Evolutionary conservation across 2,329 filamentous ascomycete genomes (phyloP).

Genomic region (Aspergillus sergii): DNA sequence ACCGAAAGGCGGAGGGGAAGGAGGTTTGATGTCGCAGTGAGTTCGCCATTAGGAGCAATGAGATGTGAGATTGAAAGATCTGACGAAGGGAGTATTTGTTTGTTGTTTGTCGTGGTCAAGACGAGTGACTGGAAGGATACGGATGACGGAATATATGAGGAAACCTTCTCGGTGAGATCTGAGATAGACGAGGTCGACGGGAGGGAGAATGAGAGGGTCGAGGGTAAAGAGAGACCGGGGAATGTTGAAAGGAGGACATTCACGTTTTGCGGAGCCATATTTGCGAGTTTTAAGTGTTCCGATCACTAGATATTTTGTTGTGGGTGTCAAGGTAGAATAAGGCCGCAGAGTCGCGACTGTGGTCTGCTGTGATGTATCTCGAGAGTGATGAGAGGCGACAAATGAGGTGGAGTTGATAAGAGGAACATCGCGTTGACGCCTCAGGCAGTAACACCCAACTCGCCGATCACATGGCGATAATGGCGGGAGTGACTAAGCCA

Average conservation of each 20-base stretch:
- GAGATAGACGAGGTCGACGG: constrained; percentile 65
- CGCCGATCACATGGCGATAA: constrained; percentile 10
- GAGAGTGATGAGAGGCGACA: not conserved
- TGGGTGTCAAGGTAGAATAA: not conserved
- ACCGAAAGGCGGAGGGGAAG: constrained; percentile 79
- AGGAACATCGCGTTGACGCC: constrained; percentile 2
- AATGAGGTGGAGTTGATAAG: not conserved
- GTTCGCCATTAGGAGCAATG: constrained; percentile 40
- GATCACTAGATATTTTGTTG: not conserved
- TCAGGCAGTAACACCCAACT: not conserved
- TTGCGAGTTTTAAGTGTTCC: constrained; percentile 6
- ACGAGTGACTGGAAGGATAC: constrained; percentile 61
- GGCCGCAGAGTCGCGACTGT: not conserved
- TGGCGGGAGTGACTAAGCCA: constrained; percentile 5
- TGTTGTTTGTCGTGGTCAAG: constrained; percentile 80
- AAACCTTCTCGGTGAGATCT: constrained; percentile 66
- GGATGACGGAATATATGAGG: constrained; percentile 61
- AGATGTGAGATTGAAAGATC: constrained; percentile 65
- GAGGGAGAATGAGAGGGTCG: constrained; percentile 79
- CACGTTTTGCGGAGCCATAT: constrained; percentile 62
- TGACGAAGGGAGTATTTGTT: constrained; percentile 59
- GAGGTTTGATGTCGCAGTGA: constrained; percentile 62
- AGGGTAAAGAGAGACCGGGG: constrained; percentile 76
- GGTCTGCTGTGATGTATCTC: not conserved
- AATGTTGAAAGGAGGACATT: constrained; percentile 88